Evolutionary conservation across 768 basidiomycete species (phyloP), one percentile per base, ranked within the genome.

Genomic region (Amanita subjunquillea): DNA sequence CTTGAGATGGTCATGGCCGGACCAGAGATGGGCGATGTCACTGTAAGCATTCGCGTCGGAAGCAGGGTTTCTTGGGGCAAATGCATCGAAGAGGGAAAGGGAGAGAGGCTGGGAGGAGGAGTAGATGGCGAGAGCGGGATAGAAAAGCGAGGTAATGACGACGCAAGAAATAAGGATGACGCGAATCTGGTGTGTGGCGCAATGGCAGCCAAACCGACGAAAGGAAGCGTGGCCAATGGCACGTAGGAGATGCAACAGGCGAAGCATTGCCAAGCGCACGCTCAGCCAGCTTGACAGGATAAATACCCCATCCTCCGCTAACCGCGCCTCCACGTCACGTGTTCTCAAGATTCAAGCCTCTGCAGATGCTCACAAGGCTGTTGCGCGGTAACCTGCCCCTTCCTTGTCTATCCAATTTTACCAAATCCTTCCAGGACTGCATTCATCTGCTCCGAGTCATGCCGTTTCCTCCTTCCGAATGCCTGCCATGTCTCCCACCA

Each of bases 401-500:
- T 41, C 17, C 9, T 6, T 15, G 22, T 15, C 13, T 15, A 7
- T 38, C 6, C 15, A 7, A 27, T 23, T 38, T 50, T 23, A 50
- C 37, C 7, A 15, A 25, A 5, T 5, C 36, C 7, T 15, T 36
- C 9, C 38, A 52, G 51, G 27, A 32, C 42, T 52, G 17, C 51
- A 52, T 38, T 52, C 51, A 8, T 34, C 51, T 13, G 13, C 32
- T 36, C 12, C 6, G 9, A 52, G 60, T 41, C 67, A 67, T 57
- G 90, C 85, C 30, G 75, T 90, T 48, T 83, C 87, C 45, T 77
- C 82, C 56, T 79, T 95, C 54, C 72, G 79, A 59, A 95, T 97
- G 91, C 94, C 94, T 4, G 94, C 94, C 54, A 95, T 97, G 92
- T 93, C 88, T 2, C 93, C 92, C 12, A 95, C 91, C 10, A 93